Evolutionary conservation across 768 basidiomycete genomes (phyloP).

Genomic region (Kwoniella dejecticola): DNA sequence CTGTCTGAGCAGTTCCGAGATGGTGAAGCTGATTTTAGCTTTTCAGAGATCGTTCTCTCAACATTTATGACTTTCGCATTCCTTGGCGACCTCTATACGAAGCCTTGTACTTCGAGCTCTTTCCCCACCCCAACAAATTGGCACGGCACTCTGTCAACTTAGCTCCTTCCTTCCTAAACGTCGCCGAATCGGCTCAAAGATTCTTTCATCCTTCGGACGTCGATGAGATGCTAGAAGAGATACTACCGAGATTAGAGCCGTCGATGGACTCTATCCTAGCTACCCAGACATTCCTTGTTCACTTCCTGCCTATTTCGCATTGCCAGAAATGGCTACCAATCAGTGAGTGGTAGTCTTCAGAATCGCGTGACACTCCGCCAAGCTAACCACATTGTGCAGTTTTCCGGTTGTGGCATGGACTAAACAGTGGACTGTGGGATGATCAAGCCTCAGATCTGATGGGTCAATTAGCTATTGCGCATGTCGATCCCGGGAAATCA

Average conservation of each 20-base stretch:
- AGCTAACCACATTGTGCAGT: slow-evolving; percentile 51
- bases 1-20: neutral
- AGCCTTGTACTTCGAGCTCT: slow-evolving; percentile 59
- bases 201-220: slow-evolving; percentile 89
- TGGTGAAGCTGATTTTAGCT: slow-evolving; percentile 61
- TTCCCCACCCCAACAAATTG: slow-evolving; percentile 61
- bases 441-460: slow-evolving; percentile 86
- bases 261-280: slow-evolving; percentile 71
- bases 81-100: slow-evolving; percentile 51
- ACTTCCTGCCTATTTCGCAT: slow-evolving; percentile 81
- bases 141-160: slow-evolving; percentile 56
- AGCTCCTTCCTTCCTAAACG: slow-evolving; percentile 55
- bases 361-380: neutral
- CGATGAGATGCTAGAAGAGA: slow-evolving; percentile 83
- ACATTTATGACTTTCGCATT: slow-evolving; percentile 51
- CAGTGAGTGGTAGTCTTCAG: slow-evolving; percentile 58
- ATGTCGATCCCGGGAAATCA: slow-evolving; percentile 74
- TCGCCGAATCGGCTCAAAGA: slow-evolving; percentile 62
- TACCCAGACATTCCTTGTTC: slow-evolving; percentile 80
- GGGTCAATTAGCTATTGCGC: slow-evolving; percentile 73
- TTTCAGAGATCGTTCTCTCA: slow-evolving; percentile 38
- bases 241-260: slow-evolving; percentile 64
- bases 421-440: slow-evolving; percentile 87
- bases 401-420: slow-evolving; percentile 81
- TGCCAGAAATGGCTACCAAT: slow-evolving; percentile 75